Evolutionary conservation across 2,329 filamentous ascomycete genomes (phyloP).

Genomic region (Verticillium klebahnii): DNA sequence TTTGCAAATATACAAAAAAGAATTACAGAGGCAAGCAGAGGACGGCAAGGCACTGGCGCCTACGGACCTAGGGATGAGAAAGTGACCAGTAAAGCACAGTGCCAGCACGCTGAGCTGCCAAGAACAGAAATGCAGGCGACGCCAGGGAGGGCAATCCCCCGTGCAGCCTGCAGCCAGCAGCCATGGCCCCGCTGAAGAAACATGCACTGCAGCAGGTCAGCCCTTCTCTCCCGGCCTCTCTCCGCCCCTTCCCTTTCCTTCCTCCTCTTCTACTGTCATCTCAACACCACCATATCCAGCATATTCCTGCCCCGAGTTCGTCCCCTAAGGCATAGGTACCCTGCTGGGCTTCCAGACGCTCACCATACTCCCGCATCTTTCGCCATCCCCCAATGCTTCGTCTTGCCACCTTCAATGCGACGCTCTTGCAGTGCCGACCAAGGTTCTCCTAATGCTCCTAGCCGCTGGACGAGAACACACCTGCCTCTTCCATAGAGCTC

Average conservation of each 20-base stretch:
- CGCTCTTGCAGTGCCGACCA: not conserved
- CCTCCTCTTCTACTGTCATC: not conserved
- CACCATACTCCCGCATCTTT: not conserved
- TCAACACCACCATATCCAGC: not conserved
- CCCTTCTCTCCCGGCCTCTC: not conserved
- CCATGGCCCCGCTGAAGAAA: not conserved
- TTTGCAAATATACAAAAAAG: too few relatives aligned
- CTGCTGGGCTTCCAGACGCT: not conserved
- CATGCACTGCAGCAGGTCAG: not conserved
- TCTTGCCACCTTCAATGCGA: not conserved
- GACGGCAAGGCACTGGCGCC: not conserved
- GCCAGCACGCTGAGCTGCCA: not conserved
- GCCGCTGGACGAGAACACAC: not conserved
- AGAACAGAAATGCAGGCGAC: not conserved
- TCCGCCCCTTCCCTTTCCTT: not conserved
- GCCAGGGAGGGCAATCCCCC: not conserved
- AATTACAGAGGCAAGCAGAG: too few relatives aligned
- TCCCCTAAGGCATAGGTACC: not conserved
- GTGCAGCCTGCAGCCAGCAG: not conserved
- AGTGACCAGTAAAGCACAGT: not conserved
- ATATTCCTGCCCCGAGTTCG: not conserved
- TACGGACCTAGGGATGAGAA: not conserved
- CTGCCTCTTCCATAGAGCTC: not conserved
- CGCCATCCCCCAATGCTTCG: not conserved
- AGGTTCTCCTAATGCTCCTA: not conserved